Evolutionary conservation across 1,139 yeast genomes (phyloP).

Genomic region (Kodamaea fungicola): DNA sequence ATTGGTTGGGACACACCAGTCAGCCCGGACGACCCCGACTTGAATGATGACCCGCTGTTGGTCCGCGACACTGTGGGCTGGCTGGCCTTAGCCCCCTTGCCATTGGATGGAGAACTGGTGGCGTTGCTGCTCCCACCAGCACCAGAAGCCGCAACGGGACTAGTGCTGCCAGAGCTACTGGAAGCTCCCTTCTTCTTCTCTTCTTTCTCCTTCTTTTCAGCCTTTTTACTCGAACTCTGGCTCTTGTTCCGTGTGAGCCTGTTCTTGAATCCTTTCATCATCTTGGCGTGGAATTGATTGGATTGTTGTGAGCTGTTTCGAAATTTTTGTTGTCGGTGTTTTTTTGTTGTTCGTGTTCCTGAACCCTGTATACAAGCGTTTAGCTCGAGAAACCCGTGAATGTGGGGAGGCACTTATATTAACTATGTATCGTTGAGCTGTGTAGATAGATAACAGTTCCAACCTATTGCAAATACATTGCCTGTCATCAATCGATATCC

Average conservation of each 20-base stretch:
- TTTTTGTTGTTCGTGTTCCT: background rate
- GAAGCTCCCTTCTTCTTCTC: conserved; percentile 17
- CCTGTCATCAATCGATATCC: conserved; percentile 66
- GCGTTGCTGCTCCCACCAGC: background rate
- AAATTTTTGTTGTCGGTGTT: background rate
- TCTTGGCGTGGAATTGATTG: conserved; percentile 17
- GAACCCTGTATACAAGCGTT: background rate
- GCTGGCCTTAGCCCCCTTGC: conserved; percentile 11
- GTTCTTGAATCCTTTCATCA: conserved; percentile 53
- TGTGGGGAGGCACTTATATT: too few relatives aligned
- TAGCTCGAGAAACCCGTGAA: background rate
- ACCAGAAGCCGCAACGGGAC: background rate
- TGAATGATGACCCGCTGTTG: conserved; percentile 28
- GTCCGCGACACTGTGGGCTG: conserved; percentile 35
- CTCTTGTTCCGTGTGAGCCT: conserved; percentile 45
- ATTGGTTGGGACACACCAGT: conserved; percentile 1
- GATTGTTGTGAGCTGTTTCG: background rate
- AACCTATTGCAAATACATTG: conserved; percentile 68
- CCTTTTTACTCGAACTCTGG: conserved; percentile 36
- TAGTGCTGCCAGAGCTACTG: conserved; percentile 6
- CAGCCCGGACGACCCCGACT: conserved; percentile 15
- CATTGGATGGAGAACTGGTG: background rate
- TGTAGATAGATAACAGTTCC: conserved; percentile 79
- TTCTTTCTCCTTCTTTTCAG: conserved; percentile 30
- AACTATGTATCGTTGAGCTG: conserved; percentile 1